Conservation (phyloP, 371 early-diverging fungal genomes). For the Mortierella sp. region DNA sequence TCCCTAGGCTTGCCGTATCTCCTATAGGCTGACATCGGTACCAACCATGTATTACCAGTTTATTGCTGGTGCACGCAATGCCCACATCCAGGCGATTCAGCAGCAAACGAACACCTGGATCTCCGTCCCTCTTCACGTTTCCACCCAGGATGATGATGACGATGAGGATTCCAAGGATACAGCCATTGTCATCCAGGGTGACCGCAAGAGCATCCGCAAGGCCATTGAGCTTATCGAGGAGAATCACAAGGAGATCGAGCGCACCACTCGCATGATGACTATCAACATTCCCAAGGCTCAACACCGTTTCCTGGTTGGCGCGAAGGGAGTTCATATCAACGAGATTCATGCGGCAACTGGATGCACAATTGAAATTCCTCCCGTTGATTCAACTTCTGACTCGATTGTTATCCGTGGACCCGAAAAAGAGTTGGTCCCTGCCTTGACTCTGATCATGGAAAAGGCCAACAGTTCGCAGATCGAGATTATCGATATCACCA, state of each 20-base stretch:
- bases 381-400: constrained; percentile 75
- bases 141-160: constrained; percentile 55
- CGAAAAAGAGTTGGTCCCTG: constrained; percentile 70
- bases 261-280: constrained; percentile 68
- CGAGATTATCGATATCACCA: constrained; percentile 62
- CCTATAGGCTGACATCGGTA: constrained; percentile 54
- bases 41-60: constrained; percentile 80
- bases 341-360: constrained; percentile 85
- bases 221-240: constrained; percentile 72
- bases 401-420: constrained; percentile 86
- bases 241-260: constrained; percentile 68
- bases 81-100: constrained; percentile 63
- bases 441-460: constrained; percentile 79
- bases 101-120: constrained; percentile 78
- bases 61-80: constrained; percentile 81
- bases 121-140: constrained; percentile 77
- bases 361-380: constrained; percentile 86
- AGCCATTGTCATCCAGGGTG: constrained; percentile 60
- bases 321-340: constrained; percentile 78
- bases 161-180: constrained; percentile 61
- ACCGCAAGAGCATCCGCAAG: constrained; percentile 69
- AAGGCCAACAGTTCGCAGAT: constrained; percentile 77
- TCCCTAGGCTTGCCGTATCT: constrained; percentile 51
- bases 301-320: constrained; percentile 91
- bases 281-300: constrained; percentile 87